These are phyloP conservation scores for Tetragonia tetragonoides DNA, from an alignment of 148 eudicot species.

Conservation along the genomic window DNA sequence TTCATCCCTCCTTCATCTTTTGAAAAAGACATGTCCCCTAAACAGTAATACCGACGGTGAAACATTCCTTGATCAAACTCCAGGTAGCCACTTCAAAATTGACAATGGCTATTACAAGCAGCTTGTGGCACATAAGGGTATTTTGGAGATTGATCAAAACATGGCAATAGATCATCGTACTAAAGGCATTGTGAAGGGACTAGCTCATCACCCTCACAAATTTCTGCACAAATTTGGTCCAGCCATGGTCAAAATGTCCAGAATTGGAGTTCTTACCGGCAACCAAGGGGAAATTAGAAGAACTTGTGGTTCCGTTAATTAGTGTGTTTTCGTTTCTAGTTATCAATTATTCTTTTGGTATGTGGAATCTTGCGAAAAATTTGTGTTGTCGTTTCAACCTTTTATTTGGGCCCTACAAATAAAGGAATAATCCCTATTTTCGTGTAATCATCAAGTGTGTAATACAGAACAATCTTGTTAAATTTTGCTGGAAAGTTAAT, in stretches of 20 bases:
- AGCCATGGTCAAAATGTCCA: constrained; percentile 65
- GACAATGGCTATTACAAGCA: constrained; percentile 56
- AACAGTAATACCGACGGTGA: constrained; percentile 12
- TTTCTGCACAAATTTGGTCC: constrained; percentile 49
- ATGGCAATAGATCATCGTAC: constrained; percentile 43
- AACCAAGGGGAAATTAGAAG: constrained; percentile 49
- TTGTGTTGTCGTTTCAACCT: neutral
- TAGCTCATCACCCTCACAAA: constrained; percentile 34
- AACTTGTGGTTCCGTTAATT: constrained; percentile 39
- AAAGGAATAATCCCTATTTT: neutral
- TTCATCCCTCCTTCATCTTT: constrained; percentile 13
- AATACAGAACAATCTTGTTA: too few relatives aligned
- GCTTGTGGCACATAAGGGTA: constrained; percentile 30
- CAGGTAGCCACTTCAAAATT: constrained; percentile 37
- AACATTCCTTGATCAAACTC: constrained; percentile 52
- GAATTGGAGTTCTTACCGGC: constrained; percentile 46
- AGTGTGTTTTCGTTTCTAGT: neutral
- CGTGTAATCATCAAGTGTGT: neutral
- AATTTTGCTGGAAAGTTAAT: too few relatives aligned
- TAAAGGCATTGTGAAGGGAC: constrained; percentile 24
- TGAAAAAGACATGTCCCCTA: constrained; percentile 24
- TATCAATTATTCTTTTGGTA: neutral
- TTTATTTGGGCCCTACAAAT: neutral
- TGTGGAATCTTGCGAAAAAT: neutral
- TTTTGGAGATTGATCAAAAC: constrained; percentile 51